A percentile compares a stretch with the other conserved stretches of the same genome.
phyloP scores from a whole-genome alignment of 106 monocot genomes.

The Narthecium ossifragum region DNA sequence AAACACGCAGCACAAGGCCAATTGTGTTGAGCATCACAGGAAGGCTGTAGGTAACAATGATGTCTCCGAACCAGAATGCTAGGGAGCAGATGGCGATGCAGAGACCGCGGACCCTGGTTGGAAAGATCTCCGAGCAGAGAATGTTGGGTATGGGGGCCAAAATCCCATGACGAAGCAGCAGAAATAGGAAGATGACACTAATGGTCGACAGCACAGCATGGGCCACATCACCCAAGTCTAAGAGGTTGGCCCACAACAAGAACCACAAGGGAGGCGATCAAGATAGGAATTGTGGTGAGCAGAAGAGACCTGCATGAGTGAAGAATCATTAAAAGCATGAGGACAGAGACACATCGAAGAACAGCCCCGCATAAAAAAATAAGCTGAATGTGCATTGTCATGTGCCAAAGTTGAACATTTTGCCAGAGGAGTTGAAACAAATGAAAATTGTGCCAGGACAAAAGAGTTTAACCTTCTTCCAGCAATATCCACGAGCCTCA shows the following conservation, averaged over 20 bases:
- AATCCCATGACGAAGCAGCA: slow-evolving; percentile 35
- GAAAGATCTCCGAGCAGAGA: slow-evolving; percentile 28
- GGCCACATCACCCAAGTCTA: neutral
- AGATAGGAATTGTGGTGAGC: slow-evolving; percentile 22
- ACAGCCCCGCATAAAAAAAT: too few relatives aligned
- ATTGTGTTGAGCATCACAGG: slow-evolving; percentile 22
- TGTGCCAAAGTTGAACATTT: too few relatives aligned
- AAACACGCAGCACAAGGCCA: slow-evolving; percentile 23
- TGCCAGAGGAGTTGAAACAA: neutral
- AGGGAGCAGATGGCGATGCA: slow-evolving; percentile 22
- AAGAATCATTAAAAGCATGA: neutral
- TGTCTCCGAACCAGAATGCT: slow-evolving; percentile 20
- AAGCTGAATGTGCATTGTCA: too few relatives aligned
- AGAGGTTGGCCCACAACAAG: slow-evolving; percentile 17
- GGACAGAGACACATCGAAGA: too few relatives aligned
- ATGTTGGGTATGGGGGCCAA: slow-evolving; percentile 28
- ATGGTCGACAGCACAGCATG: slow-evolving; percentile 21
- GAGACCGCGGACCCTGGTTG: slow-evolving; percentile 21
- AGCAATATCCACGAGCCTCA: slow-evolving; percentile 37
- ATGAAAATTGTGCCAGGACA: neutral
- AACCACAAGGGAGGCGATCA: slow-evolving; percentile 11
- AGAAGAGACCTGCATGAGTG: slow-evolving; percentile 20
- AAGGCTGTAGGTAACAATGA: slow-evolving; percentile 23
- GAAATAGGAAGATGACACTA: slow-evolving; percentile 23
- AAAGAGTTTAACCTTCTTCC: slow-evolving; percentile 24